Evolutionary conservation across 495 filamentous ascomycete species (phyloP).

Genomic region (Hyaloscypha hepaticicola): DNA sequence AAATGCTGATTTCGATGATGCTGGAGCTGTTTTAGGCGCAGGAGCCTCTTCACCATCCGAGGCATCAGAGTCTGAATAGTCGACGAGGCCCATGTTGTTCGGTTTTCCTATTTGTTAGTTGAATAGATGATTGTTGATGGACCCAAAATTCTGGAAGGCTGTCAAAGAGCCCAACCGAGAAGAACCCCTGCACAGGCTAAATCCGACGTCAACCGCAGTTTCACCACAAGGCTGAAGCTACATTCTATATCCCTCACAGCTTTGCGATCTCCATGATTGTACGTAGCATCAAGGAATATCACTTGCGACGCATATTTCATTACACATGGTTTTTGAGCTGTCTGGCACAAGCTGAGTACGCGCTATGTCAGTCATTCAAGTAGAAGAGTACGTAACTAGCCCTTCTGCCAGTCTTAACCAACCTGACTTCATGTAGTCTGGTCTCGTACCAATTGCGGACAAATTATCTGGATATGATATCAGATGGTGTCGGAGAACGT

Average conservation of each 20-base stretch:
- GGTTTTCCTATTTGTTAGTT: not conserved
- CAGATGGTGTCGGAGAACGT: conserved; percentile 94
- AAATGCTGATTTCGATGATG: conserved; percentile 45
- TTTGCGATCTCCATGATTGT: not conserved
- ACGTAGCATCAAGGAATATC: not conserved
- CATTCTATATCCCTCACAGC: not conserved
- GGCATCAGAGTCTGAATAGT: conserved; percentile 83
- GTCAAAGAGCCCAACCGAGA: not conserved
- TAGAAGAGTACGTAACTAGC: conserved; percentile 77
- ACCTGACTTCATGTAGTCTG: conserved; percentile 55
- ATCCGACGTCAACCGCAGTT: not conserved
- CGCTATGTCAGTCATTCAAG: conserved; percentile 88
- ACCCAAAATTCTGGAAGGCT: conserved; percentile 7
- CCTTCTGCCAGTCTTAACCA: not conserved
- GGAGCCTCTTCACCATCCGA: conserved; percentile 58
- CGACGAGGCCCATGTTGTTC: conserved; percentile 66
- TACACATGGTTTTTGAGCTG: conserved; percentile 5
- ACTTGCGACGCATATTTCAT: not conserved
- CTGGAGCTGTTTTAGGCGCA: conserved; percentile 30
- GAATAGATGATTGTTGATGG: not conserved
- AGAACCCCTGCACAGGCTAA: not conserved
- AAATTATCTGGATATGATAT: conserved; percentile 83
- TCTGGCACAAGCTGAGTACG: conserved; percentile 1
- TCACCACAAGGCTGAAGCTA: conserved; percentile 20
- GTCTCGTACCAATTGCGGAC: conserved; percentile 91